Percentiles rank a stretch among this genome's conserved stretches.
phyloP scores from a whole-genome alignment of 2,329 filamentous ascomycete genomes.

The Penicillium polonicum region DNA sequence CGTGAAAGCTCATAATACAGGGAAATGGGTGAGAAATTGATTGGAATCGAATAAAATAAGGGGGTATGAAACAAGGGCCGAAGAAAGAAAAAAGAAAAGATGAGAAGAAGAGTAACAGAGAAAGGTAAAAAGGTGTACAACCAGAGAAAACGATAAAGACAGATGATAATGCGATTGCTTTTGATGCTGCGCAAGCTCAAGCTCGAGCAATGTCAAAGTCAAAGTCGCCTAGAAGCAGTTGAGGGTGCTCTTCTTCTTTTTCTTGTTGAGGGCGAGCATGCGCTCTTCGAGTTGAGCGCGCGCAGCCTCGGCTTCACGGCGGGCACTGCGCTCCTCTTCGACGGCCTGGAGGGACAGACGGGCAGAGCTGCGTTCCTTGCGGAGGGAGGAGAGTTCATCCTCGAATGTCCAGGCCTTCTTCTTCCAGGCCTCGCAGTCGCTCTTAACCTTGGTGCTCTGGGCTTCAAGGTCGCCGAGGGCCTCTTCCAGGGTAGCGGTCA shows the following conservation, averaged over 20 bases:
- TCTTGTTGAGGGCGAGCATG: slow-evolving; percentile 88
- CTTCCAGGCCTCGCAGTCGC: slow-evolving; percentile 86
- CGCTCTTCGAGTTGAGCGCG: slow-evolving; percentile 86
- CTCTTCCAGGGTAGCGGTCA: slow-evolving; percentile 92
- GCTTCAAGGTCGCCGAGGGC: slow-evolving; percentile 90
- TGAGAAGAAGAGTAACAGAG: slow-evolving; percentile 15
- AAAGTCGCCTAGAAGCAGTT: slow-evolving; percentile 81
- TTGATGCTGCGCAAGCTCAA: slow-evolving; percentile 11
- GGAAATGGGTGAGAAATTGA: slow-evolving; percentile 8
- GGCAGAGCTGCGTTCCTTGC: slow-evolving; percentile 59
- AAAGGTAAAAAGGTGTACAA: slow-evolving; percentile 17
- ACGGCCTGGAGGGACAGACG: slow-evolving; percentile 77
- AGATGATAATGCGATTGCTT: slow-evolving; percentile 18
- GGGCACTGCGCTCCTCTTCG: slow-evolving; percentile 93
- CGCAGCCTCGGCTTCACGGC: slow-evolving; percentile 85
- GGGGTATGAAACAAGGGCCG: slow-evolving; percentile 10
- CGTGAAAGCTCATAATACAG: slow-evolving; percentile 26
- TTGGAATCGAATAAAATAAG: slow-evolving; percentile 3
- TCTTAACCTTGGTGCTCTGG: slow-evolving; percentile 87
- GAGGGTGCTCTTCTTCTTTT: slow-evolving; percentile 91
- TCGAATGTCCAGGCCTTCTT: slow-evolving; percentile 79
- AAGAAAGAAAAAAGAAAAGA: slow-evolving; percentile 4
- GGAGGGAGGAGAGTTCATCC: slow-evolving; percentile 54
- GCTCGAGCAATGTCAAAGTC: background rate
- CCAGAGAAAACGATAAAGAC: slow-evolving; percentile 14